Percentiles rank a stretch among this genome's conserved stretches.
Conservation (phyloP, 2,329 filamentous ascomycete genomes). For the Ampelomyces quisqualis region DNA sequence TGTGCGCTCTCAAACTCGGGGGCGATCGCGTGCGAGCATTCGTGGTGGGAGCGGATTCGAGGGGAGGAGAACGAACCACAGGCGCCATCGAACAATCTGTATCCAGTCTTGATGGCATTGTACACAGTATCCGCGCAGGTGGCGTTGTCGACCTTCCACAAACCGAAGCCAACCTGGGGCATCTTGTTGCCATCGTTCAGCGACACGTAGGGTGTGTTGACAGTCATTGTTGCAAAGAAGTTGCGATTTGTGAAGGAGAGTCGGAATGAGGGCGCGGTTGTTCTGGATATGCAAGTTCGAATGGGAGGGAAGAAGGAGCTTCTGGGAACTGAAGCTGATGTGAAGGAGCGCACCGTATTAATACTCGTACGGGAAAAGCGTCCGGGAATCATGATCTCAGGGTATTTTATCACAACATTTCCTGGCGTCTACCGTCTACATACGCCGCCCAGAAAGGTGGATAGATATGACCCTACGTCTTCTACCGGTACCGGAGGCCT, state of each 20-base stretch:
- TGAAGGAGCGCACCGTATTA: slow-evolving; percentile 23
- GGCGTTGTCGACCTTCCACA: slow-evolving; percentile 40
- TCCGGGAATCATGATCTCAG: slow-evolving; percentile 21
- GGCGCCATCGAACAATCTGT: slow-evolving; percentile 42
- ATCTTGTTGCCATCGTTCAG: slow-evolving; percentile 43
- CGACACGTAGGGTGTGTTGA: slow-evolving; percentile 31
- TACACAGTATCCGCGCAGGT: slow-evolving; percentile 38
- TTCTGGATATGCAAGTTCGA: slow-evolving; percentile 8
- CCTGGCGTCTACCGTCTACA: slow-evolving; percentile 21
- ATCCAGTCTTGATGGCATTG: slow-evolving; percentile 42
- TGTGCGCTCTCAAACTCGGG: not conserved
- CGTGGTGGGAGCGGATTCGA: not conserved
- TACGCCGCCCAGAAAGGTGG: slow-evolving; percentile 25
- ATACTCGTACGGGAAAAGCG: slow-evolving; percentile 22
- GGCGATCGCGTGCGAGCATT: not conserved
- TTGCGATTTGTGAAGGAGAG: slow-evolving; percentile 10
- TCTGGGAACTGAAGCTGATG: slow-evolving; percentile 10
- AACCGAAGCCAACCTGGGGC: slow-evolving; percentile 39
- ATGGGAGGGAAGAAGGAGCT: slow-evolving; percentile 9
- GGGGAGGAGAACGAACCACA: slow-evolving; percentile 31
- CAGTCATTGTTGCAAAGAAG: slow-evolving; percentile 27
- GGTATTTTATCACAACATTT: slow-evolving; percentile 12
- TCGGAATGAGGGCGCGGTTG: slow-evolving; percentile 2
- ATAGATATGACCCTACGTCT: slow-evolving; percentile 22
- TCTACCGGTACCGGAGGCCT: slow-evolving; percentile 27